phyloP scores from a whole-genome alignment of 176 grass and related monocot genomes.

The sorghum (Sorghum bicolor) region Sorghum_bicolor_NCBIv3 NC_012878.2:58649001-58649500 shows the following conservation, averaged over 20 bases:
- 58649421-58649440: not conserved
- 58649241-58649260: conserved; percentile 96
- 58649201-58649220: conserved; percentile 94
- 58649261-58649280: conserved; percentile 94
- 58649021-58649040: not conserved
- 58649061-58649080: not conserved
- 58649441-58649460: not conserved
- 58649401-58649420: not conserved
- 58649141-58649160: not conserved
- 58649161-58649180: conserved; percentile 51
- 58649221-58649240: conserved; percentile 99
- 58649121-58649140: not conserved
- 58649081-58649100: not conserved
- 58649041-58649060: not conserved
- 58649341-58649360: conserved; percentile 99
- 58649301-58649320: conserved; percentile 94
- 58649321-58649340: conserved; percentile 98
- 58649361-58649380: conserved; percentile 11
- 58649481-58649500: not conserved
- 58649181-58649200: conserved; percentile 92
- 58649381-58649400: conserved; percentile 9
- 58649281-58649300: conserved; percentile 96
- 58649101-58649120: conserved; percentile 4
- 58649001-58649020: conserved; percentile 42
- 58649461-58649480: not conserved